Conservation (phyloP, 441 rosid genomes). For the Breynia disticha region DNA sequence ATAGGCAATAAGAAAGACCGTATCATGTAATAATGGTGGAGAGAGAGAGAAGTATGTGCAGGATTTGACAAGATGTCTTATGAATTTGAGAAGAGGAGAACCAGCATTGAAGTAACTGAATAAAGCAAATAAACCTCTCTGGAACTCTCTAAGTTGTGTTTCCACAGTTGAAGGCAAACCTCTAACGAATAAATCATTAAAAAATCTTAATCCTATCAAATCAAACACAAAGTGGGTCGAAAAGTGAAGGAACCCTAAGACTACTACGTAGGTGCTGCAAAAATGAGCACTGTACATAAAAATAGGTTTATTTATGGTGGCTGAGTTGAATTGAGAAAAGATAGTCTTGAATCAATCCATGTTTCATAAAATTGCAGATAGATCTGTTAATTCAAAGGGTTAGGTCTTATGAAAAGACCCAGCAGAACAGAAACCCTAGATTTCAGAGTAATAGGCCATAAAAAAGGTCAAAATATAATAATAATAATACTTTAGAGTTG, state of each 20-base stretch:
- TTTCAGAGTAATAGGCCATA: neutral
- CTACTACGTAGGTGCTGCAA: slow-evolving; percentile 24
- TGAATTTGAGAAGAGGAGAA: slow-evolving; percentile 9
- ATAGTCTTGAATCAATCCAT: slow-evolving; percentile 18
- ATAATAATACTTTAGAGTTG: too few species aligned
- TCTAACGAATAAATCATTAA: neutral
- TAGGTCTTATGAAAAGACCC: neutral
- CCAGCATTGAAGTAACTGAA: slow-evolving; percentile 32
- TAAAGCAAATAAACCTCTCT: slow-evolving; percentile 10
- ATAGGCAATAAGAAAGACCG: too few species aligned
- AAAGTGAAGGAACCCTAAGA: slow-evolving; percentile 15
- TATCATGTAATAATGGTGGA: slow-evolving; percentile 3
- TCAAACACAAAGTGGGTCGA: slow-evolving; percentile 11
- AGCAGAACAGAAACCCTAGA: slow-evolving; percentile 1
- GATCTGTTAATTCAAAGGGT: too few species aligned
- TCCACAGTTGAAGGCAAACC: neutral
- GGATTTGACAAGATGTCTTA: too few species aligned
- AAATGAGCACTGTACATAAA: slow-evolving; percentile 20
- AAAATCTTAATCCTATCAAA: neutral
- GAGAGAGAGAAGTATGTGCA: too few species aligned
- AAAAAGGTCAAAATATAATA: neutral
- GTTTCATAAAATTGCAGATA: neutral
- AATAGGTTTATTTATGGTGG: slow-evolving; percentile 28
- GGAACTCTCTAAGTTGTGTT: neutral
- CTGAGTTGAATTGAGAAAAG: slow-evolving; percentile 6